Base-by-base conservation (phyloP, 352 stramenopile genomes). In the Phytopythium montanum region DNA sequence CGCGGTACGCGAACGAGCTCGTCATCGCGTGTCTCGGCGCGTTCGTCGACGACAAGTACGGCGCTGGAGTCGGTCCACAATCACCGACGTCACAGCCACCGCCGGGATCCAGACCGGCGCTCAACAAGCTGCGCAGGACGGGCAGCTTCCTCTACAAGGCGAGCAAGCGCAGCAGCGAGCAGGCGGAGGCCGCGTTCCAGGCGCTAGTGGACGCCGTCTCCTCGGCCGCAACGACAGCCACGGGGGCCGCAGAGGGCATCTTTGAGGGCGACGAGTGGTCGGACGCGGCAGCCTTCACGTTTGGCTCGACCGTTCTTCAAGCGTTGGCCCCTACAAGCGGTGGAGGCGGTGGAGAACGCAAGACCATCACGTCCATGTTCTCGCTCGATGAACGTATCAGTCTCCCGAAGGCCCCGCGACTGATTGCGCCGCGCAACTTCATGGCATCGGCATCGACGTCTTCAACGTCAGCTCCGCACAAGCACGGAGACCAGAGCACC, bases 181-280 rank as follows among this genome's bases (percentile, higher is more conserved):
- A 88, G 25, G 83, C 80, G 5, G 83, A 92, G 66, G 83, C 83
- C 38, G 83, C 81, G 2, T 81, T 92, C 58, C 81, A 88, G 44
- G 79, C 77, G 26, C 69, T 90, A 7, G 76, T 90, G 7, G 80
- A 88, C 36, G 79, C 73, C 19, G 82, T 85, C 5, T 75, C 79
- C 6, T 75, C 69, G 19, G 76, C 78, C 5, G 80, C 76, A 1
- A 76, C 80, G 5, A 65, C 72, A 16, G 72, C 73, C 19, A 54
- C 73, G 10, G 69, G 61, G 25, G 60, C 60, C 6, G 46, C 59
- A 19, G 74, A 87, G 8, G 64, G 73, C 18, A 64, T 69, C 13
- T 81, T 83, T 48, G 77, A 86, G 61, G 67, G 59, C 33, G 79
- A 91, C 23, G 81, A 80, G 25, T 90, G 79, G 82, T 53, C 59